Evolutionary conservation across 345 rosid species (phyloP).

Genomic region (Acer campestre): DNA sequence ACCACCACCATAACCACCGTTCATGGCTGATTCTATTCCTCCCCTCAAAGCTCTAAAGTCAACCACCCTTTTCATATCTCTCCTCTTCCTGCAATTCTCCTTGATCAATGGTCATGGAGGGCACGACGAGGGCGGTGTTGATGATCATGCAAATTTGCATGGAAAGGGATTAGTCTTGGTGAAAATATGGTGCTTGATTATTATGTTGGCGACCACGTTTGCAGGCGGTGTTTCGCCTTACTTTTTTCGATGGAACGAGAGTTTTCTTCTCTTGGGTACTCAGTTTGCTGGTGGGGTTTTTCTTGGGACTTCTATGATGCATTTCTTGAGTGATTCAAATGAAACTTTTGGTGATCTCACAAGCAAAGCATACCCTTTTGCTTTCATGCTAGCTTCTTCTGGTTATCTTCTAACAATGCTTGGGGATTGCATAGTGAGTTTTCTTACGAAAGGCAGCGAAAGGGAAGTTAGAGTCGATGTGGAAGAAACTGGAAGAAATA

Average conservation of each 20-base stretch:
- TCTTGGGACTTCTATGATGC: slow-evolving; percentile 67
- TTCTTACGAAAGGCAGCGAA: slow-evolving; percentile 29
- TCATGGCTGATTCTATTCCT: slow-evolving; percentile 28
- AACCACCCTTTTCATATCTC: slow-evolving; percentile 37
- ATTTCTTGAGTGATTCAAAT: slow-evolving; percentile 74
- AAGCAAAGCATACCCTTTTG: slow-evolving; percentile 61
- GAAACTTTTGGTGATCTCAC: slow-evolving; percentile 57
- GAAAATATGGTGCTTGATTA: slow-evolving; percentile 74
- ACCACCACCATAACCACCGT: neutral
- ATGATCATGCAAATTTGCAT: slow-evolving; percentile 29
- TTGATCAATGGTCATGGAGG: slow-evolving; percentile 51
- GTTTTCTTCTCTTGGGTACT: slow-evolving; percentile 71
- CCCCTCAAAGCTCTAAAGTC: slow-evolving; percentile 42
- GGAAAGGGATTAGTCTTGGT: slow-evolving; percentile 52
- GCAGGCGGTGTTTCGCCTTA: slow-evolving; percentile 74
- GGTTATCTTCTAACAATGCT: slow-evolving; percentile 86
- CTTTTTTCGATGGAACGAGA: slow-evolving; percentile 72
- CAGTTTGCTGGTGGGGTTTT: slow-evolving; percentile 86
- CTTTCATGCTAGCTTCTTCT: slow-evolving; percentile 68
- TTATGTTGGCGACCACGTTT: slow-evolving; percentile 65
- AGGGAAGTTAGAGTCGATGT: slow-evolving; percentile 29
- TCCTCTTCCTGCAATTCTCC: slow-evolving; percentile 43
- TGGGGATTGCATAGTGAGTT: slow-evolving; percentile 58
- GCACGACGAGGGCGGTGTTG: neutral
- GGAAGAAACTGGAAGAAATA: slow-evolving; percentile 33